phyloP scores from a whole-genome alignment of 345 rosid species.

The Clarkia xantiana region DNA sequence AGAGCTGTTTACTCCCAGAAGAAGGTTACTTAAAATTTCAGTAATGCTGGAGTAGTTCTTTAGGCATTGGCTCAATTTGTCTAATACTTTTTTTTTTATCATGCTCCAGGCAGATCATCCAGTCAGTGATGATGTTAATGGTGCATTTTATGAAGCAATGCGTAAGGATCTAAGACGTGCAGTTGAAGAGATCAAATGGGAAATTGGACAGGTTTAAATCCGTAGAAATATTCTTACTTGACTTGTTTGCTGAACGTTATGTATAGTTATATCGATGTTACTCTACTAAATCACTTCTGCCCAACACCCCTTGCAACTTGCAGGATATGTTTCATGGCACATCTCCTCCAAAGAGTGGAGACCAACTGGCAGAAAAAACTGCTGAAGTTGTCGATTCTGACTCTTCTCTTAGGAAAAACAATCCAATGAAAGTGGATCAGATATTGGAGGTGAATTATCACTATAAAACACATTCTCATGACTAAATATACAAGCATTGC shows the following conservation, averaged over 20 bases:
- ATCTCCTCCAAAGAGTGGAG: constrained; percentile 18
- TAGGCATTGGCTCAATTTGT: constrained; percentile 1
- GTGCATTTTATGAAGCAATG: constrained; percentile 46
- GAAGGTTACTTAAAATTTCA: constrained; percentile 33
- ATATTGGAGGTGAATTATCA: constrained; percentile 13
- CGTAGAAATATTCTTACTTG: not conserved
- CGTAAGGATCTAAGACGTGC: constrained; percentile 60
- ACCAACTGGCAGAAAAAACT: constrained; percentile 20
- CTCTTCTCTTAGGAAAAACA: constrained; percentile 34
- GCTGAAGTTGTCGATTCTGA: constrained; percentile 26
- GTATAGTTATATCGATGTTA: no score
- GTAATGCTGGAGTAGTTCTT: not conserved
- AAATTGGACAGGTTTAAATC: constrained; percentile 38
- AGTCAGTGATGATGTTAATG: constrained; percentile 24
- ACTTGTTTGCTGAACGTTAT: not conserved
- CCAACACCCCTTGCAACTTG: constrained; percentile 6
- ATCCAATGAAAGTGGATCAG: constrained; percentile 47
- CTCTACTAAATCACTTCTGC: no score
- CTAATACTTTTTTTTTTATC: constrained; percentile 8
- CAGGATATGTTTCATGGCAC: constrained; percentile 39
- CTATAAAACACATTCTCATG: no score
- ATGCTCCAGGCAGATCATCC: constrained; percentile 36
- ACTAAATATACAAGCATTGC: no score
- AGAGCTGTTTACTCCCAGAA: constrained; percentile 58
- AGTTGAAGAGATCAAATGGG: constrained; percentile 52